phyloP scores from a whole-genome alignment of 352 stramenopile genomes.

The Nothophytophthora sp. region DNA sequence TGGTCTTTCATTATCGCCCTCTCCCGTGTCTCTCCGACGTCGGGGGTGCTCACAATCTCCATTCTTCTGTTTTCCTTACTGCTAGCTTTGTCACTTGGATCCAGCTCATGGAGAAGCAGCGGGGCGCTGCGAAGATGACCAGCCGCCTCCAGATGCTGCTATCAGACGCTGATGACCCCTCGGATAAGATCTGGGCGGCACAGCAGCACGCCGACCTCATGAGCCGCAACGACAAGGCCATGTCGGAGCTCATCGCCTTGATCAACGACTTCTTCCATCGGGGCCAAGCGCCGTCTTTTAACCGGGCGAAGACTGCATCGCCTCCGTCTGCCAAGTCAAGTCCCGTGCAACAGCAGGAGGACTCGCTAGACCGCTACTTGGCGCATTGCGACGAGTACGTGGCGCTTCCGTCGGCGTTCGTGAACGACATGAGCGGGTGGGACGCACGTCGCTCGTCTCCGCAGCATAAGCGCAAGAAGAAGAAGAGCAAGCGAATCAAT shows the following conservation, averaged over 20 bases:
- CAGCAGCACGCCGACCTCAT: constrained; percentile 16
- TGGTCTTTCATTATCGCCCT: not conserved
- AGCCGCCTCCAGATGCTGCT: constrained; percentile 16
- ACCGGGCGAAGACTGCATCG: constrained; percentile 8
- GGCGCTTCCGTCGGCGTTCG: constrained; percentile 28
- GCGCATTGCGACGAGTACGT: constrained; percentile 15
- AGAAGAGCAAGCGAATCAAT: not conserved
- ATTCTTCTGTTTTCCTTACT: not conserved
- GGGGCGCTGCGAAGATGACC: constrained; percentile 11
- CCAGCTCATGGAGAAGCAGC: constrained; percentile 33
- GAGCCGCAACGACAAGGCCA: constrained; percentile 20
- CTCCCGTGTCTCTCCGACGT: not conserved
- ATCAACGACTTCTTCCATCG: constrained; percentile 32
- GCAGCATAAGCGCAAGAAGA: not conserved
- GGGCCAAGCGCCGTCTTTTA: constrained; percentile 23
- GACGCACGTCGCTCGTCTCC: not conserved
- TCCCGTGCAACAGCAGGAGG: not conserved
- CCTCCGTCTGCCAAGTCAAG: not conserved
- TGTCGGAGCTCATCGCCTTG: constrained; percentile 13
- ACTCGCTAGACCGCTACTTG: constrained; percentile 38
- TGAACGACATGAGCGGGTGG: constrained; percentile 42
- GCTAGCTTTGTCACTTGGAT: constrained; percentile 35
- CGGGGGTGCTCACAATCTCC: constrained; percentile 4
- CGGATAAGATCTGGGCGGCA: constrained; percentile 1
- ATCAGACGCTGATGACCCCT: not conserved